Percentiles rank a stretch among this genome's conserved stretches.
Evolutionary conservation across 148 eudicot genomes (phyloP).

Genomic region (Dianthus caryophyllus): DNA sequence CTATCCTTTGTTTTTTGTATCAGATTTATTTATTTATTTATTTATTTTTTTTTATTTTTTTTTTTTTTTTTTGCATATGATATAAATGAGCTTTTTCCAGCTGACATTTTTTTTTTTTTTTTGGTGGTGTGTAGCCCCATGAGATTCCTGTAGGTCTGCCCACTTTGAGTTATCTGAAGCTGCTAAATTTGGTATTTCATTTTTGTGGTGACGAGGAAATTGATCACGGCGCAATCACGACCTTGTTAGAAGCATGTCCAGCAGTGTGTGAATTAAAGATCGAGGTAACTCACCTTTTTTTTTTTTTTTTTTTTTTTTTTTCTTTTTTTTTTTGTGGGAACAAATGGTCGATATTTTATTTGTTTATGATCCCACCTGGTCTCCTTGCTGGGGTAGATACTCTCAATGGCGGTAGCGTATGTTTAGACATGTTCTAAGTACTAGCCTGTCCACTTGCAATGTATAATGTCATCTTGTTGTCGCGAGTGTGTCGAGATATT

Average conservation of each 20-base stretch:
- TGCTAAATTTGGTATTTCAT: not conserved
- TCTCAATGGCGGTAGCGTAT: no score
- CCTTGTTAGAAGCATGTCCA: slow-evolving; percentile 10
- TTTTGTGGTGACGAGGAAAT: not conserved
- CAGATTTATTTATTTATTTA: no score
- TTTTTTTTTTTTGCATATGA: no score
- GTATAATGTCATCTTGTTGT: no score
- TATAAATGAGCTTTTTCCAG: not conserved
- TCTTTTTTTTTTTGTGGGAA: not conserved
- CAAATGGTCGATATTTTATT: not conserved
- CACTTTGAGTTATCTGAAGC: slow-evolving; percentile 7
- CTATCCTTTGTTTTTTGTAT: no score
- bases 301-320: no score
- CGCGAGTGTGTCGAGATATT: no score
- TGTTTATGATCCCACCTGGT: not conserved
- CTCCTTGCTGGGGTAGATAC: no score
- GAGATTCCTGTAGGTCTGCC: not conserved
- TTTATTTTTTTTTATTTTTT: no score
- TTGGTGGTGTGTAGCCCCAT: not conserved
- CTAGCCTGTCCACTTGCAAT: no score
- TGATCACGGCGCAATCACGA: not conserved
- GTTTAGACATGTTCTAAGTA: no score
- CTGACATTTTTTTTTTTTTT: not conserved
- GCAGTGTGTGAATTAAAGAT: slow-evolving; percentile 6
- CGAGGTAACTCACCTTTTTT: no score